A percentile compares a stretch with the other conserved stretches of the same genome.
phyloP scores from a whole-genome alignment of 1,284 basidiomycete genomes.

The Ustilago tritici region DNA sequence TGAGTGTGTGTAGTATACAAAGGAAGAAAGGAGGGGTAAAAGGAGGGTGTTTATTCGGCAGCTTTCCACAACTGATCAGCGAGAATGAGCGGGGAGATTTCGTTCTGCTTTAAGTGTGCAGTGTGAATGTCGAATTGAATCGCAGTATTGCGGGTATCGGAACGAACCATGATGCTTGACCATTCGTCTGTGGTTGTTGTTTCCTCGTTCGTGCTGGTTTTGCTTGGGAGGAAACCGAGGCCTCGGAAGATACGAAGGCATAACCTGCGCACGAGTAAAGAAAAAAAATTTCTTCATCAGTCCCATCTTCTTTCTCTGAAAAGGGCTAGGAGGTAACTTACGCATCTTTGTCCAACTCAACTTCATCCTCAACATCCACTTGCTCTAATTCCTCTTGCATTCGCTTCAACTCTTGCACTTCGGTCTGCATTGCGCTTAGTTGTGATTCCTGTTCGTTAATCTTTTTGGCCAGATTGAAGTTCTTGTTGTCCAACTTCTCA shows the following conservation, averaged over 20 bases:
- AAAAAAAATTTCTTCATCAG: neutral
- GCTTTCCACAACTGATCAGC: conserved; percentile 59
- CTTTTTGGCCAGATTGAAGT: conserved; percentile 62
- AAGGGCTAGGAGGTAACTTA: conserved; percentile 32
- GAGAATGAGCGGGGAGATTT: conserved; percentile 41
- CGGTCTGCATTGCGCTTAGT: conserved; percentile 48
- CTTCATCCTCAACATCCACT: conserved; percentile 56
- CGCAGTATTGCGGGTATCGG: conserved; percentile 53
- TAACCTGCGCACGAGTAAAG: conserved; percentile 24
- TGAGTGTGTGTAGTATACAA: conserved; percentile 8
- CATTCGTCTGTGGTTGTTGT: conserved; percentile 21
- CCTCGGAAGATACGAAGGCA: conserved; percentile 54
- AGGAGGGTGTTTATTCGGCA: conserved; percentile 28
- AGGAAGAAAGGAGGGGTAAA: neutral
- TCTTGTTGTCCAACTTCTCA: conserved; percentile 56
- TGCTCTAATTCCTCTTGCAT: conserved; percentile 48
- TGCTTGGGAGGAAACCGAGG: conserved; percentile 56
- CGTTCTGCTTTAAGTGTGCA: conserved; percentile 27
- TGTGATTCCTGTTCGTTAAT: conserved; percentile 61
- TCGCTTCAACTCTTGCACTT: conserved; percentile 48
- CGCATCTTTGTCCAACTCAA: conserved; percentile 58
- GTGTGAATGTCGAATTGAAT: conserved; percentile 54
- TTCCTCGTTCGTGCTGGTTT: conserved; percentile 2
- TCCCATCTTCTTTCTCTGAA: neutral
- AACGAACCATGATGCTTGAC: conserved; percentile 52